These are phyloP conservation scores for Leccinum boreale DNA, from an alignment of 768 basidiomycete species.

Conservation along the genomic window DNA sequence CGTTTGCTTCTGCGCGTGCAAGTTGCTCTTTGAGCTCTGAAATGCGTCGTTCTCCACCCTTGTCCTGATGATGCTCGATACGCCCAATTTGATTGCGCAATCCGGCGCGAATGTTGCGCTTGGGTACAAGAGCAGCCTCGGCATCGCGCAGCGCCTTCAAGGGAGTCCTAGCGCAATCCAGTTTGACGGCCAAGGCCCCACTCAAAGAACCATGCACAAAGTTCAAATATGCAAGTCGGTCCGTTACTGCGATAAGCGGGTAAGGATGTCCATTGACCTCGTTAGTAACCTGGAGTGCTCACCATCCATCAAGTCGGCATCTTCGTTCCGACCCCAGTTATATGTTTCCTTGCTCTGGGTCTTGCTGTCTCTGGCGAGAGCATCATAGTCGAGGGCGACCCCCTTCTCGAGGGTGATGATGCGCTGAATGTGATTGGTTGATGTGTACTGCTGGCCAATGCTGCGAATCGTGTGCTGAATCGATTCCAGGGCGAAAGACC, in stretches of 20 bases:
- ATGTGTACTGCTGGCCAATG: conserved; percentile 73
- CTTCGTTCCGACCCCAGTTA: conserved; percentile 75
- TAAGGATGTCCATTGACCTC: neutral
- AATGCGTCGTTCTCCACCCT: conserved; percentile 62
- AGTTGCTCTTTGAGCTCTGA: conserved; percentile 70
- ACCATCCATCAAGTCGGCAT: conserved; percentile 77
- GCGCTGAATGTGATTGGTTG: conserved; percentile 67
- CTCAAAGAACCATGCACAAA: conserved; percentile 72
- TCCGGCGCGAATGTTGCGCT: conserved; percentile 55
- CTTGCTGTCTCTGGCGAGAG: conserved; percentile 61
- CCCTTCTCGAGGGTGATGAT: conserved; percentile 80
- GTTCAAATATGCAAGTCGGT: conserved; percentile 79
- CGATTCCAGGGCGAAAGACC: conserved; percentile 54
- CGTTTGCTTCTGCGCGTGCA: conserved; percentile 58
- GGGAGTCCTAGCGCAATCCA: conserved; percentile 62
- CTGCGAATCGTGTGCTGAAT: conserved; percentile 71
- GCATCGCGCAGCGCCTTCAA: conserved; percentile 72
- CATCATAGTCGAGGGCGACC: conserved; percentile 70
- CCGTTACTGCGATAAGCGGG: conserved; percentile 54
- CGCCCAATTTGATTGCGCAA: conserved; percentile 59
- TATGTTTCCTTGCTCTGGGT: conserved; percentile 82
- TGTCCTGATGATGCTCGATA: conserved; percentile 65
- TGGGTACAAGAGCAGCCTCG: conserved; percentile 58
- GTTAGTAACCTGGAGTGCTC: conserved; percentile 9
- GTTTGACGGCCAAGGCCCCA: conserved; percentile 52